Base-by-base conservation (phyloP, 495 filamentous ascomycete genomes). In the Podospora pseudopauciseta region DNA sequence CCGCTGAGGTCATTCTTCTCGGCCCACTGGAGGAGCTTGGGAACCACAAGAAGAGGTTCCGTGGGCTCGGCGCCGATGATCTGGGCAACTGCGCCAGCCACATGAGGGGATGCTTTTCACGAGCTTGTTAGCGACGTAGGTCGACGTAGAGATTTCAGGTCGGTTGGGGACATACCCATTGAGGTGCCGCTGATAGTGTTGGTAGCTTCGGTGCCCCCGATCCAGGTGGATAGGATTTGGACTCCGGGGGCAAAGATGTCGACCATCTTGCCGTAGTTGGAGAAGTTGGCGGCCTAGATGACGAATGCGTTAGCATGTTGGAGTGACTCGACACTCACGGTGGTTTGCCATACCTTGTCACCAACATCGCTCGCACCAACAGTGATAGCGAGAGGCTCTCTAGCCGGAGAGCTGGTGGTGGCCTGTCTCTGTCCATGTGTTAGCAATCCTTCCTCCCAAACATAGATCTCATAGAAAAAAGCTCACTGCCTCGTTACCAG, bases 111-210 rank as follows among this genome's bases (percentile, higher is more conserved):
- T n/a, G 67, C 67, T 68, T 13, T 19, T n/a, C 2, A 44, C 6
- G 11, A 58, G 34, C 23, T 4, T 32, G 5, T 63, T 26, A 64
- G 60, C 23, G 55, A 19, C 39, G 15, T 58, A 7, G n/a, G 60
- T 20, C 18, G 16, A 32, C 13, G 30, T 39, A 13, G 30, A 16
- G 9, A 26, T 23, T 23, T 23, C 23, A 23, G 23, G 23, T 23
- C 23, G 23, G 23, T 23, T 23, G 23, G 23, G 20, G 20, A 57
- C 67, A 54, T 28, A 70, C 68, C 83, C 82, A 84, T 86, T 6
- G 79, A 82, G 19, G 88, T 89, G 53, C 86, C 88, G 13, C 82
- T 86, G 74, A 90, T 85, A 66, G 81, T 81, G 76, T 86, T 85
- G 58, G 80, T 82, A 55, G 84, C 82, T 13, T 73, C 77, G 72